Base-by-base conservation (phyloP, 177 flowering plant species). In the Vitis hybrid region DNA sequence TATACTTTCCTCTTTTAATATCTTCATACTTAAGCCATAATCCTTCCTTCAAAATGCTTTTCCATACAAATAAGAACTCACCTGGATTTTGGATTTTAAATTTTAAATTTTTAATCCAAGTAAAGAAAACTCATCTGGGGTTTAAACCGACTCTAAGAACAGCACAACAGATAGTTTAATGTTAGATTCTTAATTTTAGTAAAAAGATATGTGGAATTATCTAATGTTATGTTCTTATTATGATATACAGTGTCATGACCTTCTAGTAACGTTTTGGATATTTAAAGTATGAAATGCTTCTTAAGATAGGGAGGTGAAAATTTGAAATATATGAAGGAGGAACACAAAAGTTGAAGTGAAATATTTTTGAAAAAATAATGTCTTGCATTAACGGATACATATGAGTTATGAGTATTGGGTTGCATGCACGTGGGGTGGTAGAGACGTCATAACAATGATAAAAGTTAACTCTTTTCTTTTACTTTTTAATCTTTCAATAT, bases 381-480 rank as follows among this genome's bases (percentile, higher is more conserved):
- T 9, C 13, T 11, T 14, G n/a, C 4, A 14, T 52, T 52, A 3
- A 52, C n/a, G n/a, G n/a, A 11, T 11, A 3, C 10, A 52, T 52
- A 52, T 12, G 55, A 31, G 55, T 63, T 11, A 59, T 67, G 59
- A 11, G 56, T 17, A 57, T 47, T 67, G 47, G 69, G 62, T 64
- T 76, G 75, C 75, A 77, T 73, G 80, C 80, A 77, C 80, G 80
- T 77, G 76, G 72, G 70, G 73, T 38, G 51, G 59, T 56, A 64
- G 22, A 59, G 56, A 65, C 67, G 47, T 68, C 73, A 73, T 51
- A 6, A 64, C 57, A 76, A 72, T 72, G 79, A 72, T 69, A 73
- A 69, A 77, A 75, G 70, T 65, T 65, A 8, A 2, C 20, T 66
- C 71, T 77, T 72, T 77, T 73, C 64, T 67, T 76, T 68, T 72